Evolutionary conservation across 176 grass and related monocot genomes (phyloP), one percentile per base, ranked within the genome.

Genomic region (Ensete ventricosum): DNA sequence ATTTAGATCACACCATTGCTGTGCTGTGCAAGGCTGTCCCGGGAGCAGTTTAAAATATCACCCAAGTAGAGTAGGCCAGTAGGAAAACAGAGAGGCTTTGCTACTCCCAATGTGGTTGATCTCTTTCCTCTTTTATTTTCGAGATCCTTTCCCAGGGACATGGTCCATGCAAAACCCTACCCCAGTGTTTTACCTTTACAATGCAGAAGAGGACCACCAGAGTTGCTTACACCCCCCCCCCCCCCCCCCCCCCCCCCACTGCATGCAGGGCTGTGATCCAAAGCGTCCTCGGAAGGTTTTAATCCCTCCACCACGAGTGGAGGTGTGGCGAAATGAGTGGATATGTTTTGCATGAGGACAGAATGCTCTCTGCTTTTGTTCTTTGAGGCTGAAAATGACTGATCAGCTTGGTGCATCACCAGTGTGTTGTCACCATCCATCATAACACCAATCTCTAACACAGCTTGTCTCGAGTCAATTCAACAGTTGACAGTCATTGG

Each of bases 341-440:
- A 50, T 2, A 71, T 21, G 25, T 17, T 71, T 13, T 71, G 49
- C 48, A 71, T 71, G 49, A 51, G 49, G 50, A 11, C 43, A 52
- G 16, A n/a, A 12, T 52, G 50, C 17, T 50, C 49, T 52, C 50
- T 52, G 43, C 50, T 52, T 52, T 52, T 71, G 69, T 71, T 71
- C 53, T 50, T 19, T 72, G 69, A 52, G 24, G 14, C 48, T 23
- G 69, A 72, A 10, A 52, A 16, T 52, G 69, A 71, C 14, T 19
- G 68, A 71, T 71, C 11, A 71, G 68, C 52, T 71, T 21, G 68
- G 48, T 19, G n/a, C 49, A 55, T 29, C 51, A 57, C 23, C 52
- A 70, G 34, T 55, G 53, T 55, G 17, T 50, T 17, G 52, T 73
- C 51, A 34, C 21, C 22, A 51, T 71, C 68, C 68, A 51, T 43